Conservation (phyloP, 768 basidiomycete genomes). For the Macrocybe gigantea region DNA sequence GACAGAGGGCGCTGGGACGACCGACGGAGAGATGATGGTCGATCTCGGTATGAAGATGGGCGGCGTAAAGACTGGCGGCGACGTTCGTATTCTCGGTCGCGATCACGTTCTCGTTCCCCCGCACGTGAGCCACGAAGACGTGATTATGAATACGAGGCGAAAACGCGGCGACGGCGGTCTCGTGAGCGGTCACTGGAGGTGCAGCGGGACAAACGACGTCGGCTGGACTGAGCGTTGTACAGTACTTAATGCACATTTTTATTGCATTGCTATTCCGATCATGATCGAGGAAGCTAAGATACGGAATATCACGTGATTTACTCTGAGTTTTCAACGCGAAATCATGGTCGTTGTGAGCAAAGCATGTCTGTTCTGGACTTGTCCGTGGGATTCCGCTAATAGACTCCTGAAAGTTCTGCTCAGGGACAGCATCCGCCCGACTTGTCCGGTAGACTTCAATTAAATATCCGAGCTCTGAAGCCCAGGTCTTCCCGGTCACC, state of each 20-base stretch:
- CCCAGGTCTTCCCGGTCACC: background rate
- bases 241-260: no score
- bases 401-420: no score
- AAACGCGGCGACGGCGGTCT: conserved; percentile 21
- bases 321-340: no score
- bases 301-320: background rate
- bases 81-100: conserved; percentile 11
- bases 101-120: conserved; percentile 21
- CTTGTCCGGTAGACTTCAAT: no score
- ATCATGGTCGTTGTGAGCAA: no score
- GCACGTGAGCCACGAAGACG: conserved; percentile 18
- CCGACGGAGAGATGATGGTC: conserved; percentile 5
- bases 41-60: conserved; percentile 18
- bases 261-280: conserved; percentile 1
- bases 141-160: conserved; percentile 14
- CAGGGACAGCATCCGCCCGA: no score
- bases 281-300: background rate
- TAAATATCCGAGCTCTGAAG: no score
- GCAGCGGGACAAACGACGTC: conserved; percentile 48
- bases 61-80: conserved; percentile 18
- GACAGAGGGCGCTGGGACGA: conserved; percentile 10
- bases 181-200: conserved; percentile 23
- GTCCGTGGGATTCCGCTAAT: no score
- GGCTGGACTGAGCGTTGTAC: conserved; percentile 37
- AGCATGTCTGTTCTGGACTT: no score